Evolutionary conservation across 2,329 filamentous ascomycete genomes (phyloP), one percentile per base, ranked within the genome.

Genomic region (Chlorencoelia australis): DNA sequence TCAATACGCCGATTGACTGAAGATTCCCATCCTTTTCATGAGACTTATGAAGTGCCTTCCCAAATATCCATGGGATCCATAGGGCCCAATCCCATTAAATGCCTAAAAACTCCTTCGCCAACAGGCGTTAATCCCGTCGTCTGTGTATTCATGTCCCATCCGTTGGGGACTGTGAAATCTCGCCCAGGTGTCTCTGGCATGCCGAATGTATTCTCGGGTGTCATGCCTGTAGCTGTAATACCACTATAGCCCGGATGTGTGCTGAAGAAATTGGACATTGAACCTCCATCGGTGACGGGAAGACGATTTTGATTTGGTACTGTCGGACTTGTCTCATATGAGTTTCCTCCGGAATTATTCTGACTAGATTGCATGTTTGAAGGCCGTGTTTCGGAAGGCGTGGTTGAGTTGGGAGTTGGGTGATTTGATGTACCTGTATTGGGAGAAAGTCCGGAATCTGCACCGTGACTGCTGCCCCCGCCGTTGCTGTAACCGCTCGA

Each of bases 321-420:
- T 1, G 63, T 65, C 1, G 73, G 67, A 42, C 69, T 74, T 3
- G 69, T 58, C 16, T 69, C 62, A 49, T 70, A 78, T 2, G 71
- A 69, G 31, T 61, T 61, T 5, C 52, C 50, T 5, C 59, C 60
- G 0, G 68, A 64, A 17, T 56, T 56, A 15, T 51, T 56, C 39
- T 53, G 41, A 10, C 34, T 41, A 13, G 33, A 29, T 7, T 49
- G 41, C 1, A 47, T n/a, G 15, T 45, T 49, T 2, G 46, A 11
- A 15, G 27, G 27, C 8, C 46, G 44, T 4, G 45, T 53, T n/a
- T 70, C 67, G 2, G 67, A 68, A 2, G 61, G 55, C 5, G 59
- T 60, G 48, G 68, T 74, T 4, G 74, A 78, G 47, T 71, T 76
- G 3, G 74, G 74, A 8, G 74, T 78, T 15, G 66, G 71, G n/a